Percentiles rank a stretch among this genome's conserved stretches.
Conservation (phyloP, 441 rosid genomes). For the Pelargonium exstipulatum region DNA sequence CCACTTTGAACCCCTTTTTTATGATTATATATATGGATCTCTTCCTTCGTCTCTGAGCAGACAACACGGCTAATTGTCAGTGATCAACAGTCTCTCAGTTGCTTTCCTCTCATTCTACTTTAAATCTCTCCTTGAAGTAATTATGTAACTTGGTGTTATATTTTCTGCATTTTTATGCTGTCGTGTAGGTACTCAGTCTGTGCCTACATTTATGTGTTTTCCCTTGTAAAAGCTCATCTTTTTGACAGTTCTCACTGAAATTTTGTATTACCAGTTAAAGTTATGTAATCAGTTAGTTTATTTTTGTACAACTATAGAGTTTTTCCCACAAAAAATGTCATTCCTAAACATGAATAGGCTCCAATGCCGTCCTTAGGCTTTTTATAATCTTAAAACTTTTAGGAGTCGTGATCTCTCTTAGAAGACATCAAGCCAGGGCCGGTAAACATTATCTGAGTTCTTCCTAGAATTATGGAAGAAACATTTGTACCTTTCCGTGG, state of each 20-base stretch:
- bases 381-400: background rate
- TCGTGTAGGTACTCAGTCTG: background rate
- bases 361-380: background rate
- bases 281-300: background rate
- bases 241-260: background rate
- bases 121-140: background rate
- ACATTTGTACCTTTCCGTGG: slow-evolving; percentile 77
- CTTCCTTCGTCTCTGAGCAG: background rate
- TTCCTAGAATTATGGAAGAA: slow-evolving; percentile 48
- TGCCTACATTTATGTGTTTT: background rate
- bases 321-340: background rate
- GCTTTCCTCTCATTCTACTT: background rate
- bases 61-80: background rate
- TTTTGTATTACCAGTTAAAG: background rate
- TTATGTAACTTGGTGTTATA: background rate
- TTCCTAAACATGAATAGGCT: background rate
- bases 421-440: background rate
- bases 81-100: background rate
- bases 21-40: background rate
- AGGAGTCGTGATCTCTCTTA: background rate
- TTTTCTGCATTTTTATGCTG: background rate
- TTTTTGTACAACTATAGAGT: background rate
- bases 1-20: background rate
- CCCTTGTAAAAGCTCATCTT: background rate
- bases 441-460: background rate